Conservation (phyloP, 768 basidiomycete species). For the Pholiota microspora region DNA sequence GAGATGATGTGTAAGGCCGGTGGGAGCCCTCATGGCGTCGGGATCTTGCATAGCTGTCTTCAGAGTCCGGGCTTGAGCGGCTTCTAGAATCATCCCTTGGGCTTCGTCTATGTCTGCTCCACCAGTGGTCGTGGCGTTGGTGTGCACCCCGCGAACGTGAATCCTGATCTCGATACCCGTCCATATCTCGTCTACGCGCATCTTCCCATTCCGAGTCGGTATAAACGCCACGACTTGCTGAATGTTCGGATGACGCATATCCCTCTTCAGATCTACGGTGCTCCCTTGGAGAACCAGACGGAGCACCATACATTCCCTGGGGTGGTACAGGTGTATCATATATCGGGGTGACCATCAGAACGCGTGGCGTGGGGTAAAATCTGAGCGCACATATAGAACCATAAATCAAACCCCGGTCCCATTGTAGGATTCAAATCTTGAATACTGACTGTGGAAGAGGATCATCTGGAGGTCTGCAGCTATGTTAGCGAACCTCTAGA, state of each 20-base stretch:
- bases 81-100: not conserved
- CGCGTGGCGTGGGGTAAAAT: constrained; percentile 23
- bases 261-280: not conserved
- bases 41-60: not conserved
- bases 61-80: not conserved
- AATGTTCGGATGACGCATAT: not conserved
- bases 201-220: not conserved
- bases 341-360: constrained; percentile 23
- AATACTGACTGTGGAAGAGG: constrained; percentile 21
- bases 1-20: not conserved
- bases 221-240: not conserved
- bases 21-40: not conserved
- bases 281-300: not conserved
- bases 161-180: not conserved
- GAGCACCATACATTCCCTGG: not conserved
- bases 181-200: not conserved
- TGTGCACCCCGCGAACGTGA: not conserved
- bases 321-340: constrained; percentile 15
- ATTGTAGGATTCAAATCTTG: not conserved
- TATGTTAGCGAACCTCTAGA: not conserved
- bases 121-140: not conserved
- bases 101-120: not conserved
- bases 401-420: not conserved
- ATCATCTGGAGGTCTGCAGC: constrained; percentile 19
- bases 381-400: constrained; percentile 1